phyloP scores from a whole-genome alignment of 2,329 filamentous ascomycete species.

The Penicillium sp. region DNA sequence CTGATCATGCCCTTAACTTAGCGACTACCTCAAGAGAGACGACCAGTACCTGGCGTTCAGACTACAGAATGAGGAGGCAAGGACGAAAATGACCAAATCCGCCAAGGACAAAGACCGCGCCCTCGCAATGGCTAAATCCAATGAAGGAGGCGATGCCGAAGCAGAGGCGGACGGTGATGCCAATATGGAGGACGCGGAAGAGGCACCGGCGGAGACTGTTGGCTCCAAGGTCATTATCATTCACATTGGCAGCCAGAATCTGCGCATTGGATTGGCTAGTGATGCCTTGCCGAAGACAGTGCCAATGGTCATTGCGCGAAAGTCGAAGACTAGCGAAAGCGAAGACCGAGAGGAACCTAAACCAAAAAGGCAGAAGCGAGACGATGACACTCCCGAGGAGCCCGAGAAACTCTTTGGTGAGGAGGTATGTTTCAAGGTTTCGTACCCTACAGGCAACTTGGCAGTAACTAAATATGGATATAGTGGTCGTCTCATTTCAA shows the following conservation, averaged over 20 bases:
- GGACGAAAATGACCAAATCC: conserved; percentile 77
- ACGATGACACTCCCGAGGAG: conserved; percentile 50
- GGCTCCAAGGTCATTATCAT: conserved; percentile 92
- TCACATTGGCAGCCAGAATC: conserved; percentile 91
- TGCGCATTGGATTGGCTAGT: conserved; percentile 91
- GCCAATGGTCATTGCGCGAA: conserved; percentile 86
- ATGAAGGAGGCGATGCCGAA: conserved; percentile 56
- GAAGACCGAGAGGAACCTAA: conserved; percentile 78
- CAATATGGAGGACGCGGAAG: conserved; percentile 57
- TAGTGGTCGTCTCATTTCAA: conserved; percentile 66
- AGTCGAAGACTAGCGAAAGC: conserved; percentile 73
- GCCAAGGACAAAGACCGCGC: conserved; percentile 86
- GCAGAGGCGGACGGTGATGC: conserved; percentile 49
- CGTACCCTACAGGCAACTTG: neutral
- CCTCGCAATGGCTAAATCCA: conserved; percentile 70
- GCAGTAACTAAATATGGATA: neutral
- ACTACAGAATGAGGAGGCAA: conserved; percentile 80
- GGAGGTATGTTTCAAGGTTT: conserved; percentile 57
- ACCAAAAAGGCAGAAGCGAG: conserved; percentile 63
- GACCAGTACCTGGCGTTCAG: conserved; percentile 90
- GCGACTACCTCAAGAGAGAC: conserved; percentile 97
- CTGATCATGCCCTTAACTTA: conserved; percentile 38
- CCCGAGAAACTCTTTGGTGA: conserved; percentile 83
- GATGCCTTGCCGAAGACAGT: conserved; percentile 92
- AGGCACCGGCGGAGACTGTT: conserved; percentile 60